Conservation (phyloP, 2,329 filamentous ascomycete species). For the Colletotrichum kahawae region DNA sequence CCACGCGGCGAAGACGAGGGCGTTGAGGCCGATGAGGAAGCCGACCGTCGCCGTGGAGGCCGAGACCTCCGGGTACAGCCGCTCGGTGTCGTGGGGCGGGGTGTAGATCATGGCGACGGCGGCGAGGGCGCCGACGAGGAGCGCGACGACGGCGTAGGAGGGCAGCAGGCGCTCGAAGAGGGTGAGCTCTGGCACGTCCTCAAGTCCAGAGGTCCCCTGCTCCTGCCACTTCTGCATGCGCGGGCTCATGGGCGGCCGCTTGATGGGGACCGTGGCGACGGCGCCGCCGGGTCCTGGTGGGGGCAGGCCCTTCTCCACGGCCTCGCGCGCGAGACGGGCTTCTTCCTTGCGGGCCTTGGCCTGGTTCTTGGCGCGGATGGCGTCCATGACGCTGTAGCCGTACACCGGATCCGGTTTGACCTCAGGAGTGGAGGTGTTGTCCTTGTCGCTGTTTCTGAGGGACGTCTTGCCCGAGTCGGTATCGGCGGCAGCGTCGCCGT, state of each 20-base stretch:
- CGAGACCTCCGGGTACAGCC: conserved; percentile 65
- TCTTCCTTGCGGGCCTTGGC: conserved; percentile 55
- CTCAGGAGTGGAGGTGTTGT: conserved; percentile 22
- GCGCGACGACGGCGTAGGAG: conserved; percentile 51
- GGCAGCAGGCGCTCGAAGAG: conserved; percentile 61
- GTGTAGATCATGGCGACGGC: conserved; percentile 54
- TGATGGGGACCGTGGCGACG: conserved; percentile 43
- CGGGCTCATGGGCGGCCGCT: conserved; percentile 44
- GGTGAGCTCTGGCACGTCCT: conserved; percentile 56
- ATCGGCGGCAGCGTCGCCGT: conserved; percentile 21
- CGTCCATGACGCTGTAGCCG: conserved; percentile 61
- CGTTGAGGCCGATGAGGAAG: conserved; percentile 65
- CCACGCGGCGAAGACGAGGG: conserved; percentile 63
- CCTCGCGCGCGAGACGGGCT: conserved; percentile 42
- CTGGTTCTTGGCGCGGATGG: conserved; percentile 58
- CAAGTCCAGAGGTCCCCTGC: conserved; percentile 50
- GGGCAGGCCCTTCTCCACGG: conserved; percentile 26
- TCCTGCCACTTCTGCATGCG: conserved; percentile 46
- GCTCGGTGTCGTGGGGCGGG: conserved; percentile 34
- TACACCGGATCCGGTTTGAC: conserved; percentile 56
- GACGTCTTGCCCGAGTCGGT: background rate
- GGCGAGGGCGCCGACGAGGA: conserved; percentile 48
- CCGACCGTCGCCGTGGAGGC: conserved; percentile 69
- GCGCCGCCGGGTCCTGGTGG: conserved; percentile 49
- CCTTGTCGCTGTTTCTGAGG: conserved; percentile 11